Evolutionary conservation across 1,284 basidiomycete genomes (phyloP), one percentile per base, ranked within the genome.

Genomic region (Cutaneotrichosporon cavernicola): DNA sequence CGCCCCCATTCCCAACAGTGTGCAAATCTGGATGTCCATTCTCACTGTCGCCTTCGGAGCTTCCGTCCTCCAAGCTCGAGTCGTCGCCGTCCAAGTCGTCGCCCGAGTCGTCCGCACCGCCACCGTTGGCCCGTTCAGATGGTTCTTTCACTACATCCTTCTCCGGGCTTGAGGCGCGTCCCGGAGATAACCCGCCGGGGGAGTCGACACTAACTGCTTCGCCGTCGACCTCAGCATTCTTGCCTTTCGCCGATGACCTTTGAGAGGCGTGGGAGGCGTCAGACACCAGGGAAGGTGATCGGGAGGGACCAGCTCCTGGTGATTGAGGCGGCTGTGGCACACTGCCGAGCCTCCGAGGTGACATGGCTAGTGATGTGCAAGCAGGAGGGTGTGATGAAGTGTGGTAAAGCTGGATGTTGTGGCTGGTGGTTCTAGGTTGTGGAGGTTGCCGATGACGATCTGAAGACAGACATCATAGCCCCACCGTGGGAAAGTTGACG

Each of bases 31-130:
- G 49, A 1, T 47, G 62, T 26, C 36, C 64, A 5, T 31, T 53
- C 0, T 84, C 86, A 85, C 0, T n/a, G 11, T 21, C 57, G 16
- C 83, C 84, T 0, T 61, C 64, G 3, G 50, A 55, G 10, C 52
- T 49, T 6, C 30, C 64, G 18, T 26, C 60, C 7, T 38, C 56
- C 0, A 47, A 57, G 5, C 55, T 50, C 36, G 32, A 50, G 13
- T 26, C 59, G 22, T 52, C 38, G 8, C 47, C 49, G 14, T 51
- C 32, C 13, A 7, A 38, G 6, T 62, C 56, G 22, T 43, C 56
- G 16, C 50, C 34, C 10, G n/a, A 22, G 34, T 40, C 18, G 30
- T 31, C 51, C 13, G 46, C 34, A 3, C n/a, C 43, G 13, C 22
- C 47, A 21, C 30, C 32, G 7, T 36, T 31, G 16, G 18, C 21